Evolutionary conservation across 1,284 basidiomycete species (phyloP).

Genomic region (Sporisorium graminicola): DNA sequence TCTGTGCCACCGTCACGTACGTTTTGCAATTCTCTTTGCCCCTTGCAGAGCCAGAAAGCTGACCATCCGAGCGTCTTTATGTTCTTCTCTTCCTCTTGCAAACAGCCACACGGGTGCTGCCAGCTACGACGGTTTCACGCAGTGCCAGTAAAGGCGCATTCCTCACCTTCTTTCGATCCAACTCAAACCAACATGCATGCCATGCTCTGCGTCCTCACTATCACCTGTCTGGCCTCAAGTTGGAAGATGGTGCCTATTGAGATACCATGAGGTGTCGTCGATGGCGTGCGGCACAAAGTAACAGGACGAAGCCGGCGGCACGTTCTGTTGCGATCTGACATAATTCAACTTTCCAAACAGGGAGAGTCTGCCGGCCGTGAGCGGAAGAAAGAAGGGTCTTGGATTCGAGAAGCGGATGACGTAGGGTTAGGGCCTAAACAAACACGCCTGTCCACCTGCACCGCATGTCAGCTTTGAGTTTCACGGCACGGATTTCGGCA

Average conservation of each 20-base stretch:
- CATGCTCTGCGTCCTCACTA: not conserved
- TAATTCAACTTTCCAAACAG: not conserved
- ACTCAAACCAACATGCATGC: not conserved
- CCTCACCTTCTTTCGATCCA: not conserved
- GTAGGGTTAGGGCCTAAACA: not conserved
- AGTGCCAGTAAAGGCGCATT: conserved; percentile 14
- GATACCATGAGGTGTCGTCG: no score
- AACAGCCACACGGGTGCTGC: conserved; percentile 30
- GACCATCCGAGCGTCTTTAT: no score
- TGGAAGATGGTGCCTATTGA: no score
- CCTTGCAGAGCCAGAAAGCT: no score
- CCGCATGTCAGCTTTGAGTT: not conserved
- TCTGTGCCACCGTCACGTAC: no score
- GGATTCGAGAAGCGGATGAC: conserved; percentile 1
- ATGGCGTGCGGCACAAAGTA: no score
- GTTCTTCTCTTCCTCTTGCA: no score
- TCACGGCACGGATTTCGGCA: not conserved
- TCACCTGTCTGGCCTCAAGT: not conserved
- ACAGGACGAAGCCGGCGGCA: conserved; percentile 4
- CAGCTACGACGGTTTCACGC: conserved; percentile 25
- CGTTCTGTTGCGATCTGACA: conserved; percentile 6
- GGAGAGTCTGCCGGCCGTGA: not conserved
- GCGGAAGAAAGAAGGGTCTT: not conserved
- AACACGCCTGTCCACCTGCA: not conserved
- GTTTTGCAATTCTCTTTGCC: no score